Evolutionary conservation across 768 basidiomycete species (phyloP).

Genomic region (Boletus coccyginus): DNA sequence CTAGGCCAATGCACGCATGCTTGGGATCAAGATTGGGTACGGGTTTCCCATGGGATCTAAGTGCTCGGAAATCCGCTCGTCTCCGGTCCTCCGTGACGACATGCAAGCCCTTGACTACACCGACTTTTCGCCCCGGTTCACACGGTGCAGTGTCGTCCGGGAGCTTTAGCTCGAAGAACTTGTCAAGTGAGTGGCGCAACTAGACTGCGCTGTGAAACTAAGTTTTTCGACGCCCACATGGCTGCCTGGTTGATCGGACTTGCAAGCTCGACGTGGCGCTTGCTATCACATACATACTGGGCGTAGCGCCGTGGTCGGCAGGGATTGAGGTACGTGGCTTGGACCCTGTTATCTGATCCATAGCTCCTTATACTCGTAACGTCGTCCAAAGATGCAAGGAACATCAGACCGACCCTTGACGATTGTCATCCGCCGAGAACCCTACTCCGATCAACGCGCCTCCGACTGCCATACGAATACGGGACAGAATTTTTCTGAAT

Average conservation of each 20-base stretch:
- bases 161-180: too few relatives aligned
- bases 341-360: conserved; percentile 9
- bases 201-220: too few relatives aligned
- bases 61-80: neutral
- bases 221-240: neutral
- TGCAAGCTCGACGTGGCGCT: neutral
- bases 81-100: neutral
- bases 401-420: conserved; percentile 3
- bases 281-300: neutral
- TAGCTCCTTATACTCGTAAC: neutral
- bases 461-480: neutral
- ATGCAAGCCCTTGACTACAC: neutral
- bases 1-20: neutral
- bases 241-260: conserved; percentile 1
- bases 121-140: too few relatives aligned
- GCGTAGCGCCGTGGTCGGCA: neutral
- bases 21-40: neutral
- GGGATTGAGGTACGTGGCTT: conserved; percentile 7
- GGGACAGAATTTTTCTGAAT: neutral
- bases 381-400: neutral
- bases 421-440: neutral
- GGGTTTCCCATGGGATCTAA: neutral
- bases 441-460: conserved; percentile 10
- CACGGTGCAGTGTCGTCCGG: too few relatives aligned
- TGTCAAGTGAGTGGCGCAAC: too few relatives aligned